These are phyloP conservation scores for Avena insularis DNA, from an alignment of 176 grass and related monocot species.

Conservation along the genomic window DNA sequence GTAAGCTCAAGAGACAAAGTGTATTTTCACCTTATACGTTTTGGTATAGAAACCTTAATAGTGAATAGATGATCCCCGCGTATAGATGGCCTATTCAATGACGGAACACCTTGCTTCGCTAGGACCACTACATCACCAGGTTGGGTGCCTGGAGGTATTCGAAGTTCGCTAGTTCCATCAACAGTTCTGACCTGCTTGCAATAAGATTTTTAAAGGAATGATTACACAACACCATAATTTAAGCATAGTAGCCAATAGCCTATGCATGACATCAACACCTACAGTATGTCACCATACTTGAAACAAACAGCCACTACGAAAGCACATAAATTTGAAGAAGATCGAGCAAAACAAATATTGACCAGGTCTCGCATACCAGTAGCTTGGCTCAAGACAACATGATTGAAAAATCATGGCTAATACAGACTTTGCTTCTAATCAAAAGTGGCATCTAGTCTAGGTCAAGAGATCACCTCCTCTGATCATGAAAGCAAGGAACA, in stretches of 20 bases:
- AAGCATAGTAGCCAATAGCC: neutral
- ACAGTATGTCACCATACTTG: constrained; percentile 18
- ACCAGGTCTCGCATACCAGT: neutral
- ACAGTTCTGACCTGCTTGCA: constrained; percentile 82
- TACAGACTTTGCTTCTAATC: neutral
- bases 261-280: constrained; percentile 30
- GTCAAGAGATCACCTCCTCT: neutral
- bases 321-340: neutral
- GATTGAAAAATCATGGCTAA: neutral
- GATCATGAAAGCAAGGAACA: neutral
- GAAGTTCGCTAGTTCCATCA: constrained; percentile 78
- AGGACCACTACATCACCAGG: constrained; percentile 89
- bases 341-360: constrained; percentile 25
- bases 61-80: constrained; percentile 96
- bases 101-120: constrained; percentile 89
- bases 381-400: neutral
- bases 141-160: constrained; percentile 95
- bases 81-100: constrained; percentile 88
- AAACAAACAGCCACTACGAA: constrained; percentile 41
- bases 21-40: constrained; percentile 74
- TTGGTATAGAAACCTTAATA: constrained; percentile 91
- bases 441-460: neutral
- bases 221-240: constrained; percentile 25
- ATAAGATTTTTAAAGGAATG: constrained; percentile 40
- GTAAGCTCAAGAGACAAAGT: constrained; percentile 28